A percentile compares a stretch with the other conserved stretches of the same genome.
Conservation (phyloP, 768 basidiomycete species). For the Collybia sordida region DNA sequence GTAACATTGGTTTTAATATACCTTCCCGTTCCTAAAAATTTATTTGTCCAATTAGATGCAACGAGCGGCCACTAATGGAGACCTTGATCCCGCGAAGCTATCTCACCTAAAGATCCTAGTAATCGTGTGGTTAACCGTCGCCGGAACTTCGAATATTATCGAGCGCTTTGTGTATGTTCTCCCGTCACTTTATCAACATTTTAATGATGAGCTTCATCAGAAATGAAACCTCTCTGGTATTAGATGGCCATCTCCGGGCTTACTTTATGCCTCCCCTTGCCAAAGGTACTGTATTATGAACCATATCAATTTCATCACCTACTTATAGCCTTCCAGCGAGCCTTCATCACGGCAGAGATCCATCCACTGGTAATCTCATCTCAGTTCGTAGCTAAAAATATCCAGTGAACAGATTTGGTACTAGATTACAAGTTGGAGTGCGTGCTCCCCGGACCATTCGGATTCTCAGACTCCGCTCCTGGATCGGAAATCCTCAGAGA, state of each 20-base stretch:
- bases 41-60: slow-evolving; percentile 8
- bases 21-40: background rate
- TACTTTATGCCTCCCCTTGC: slow-evolving; percentile 39
- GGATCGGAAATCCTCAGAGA: slow-evolving; percentile 30
- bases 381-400: background rate
- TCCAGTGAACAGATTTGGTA: background rate
- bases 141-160: slow-evolving; percentile 19
- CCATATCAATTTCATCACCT: background rate
- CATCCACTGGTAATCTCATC: slow-evolving; percentile 15
- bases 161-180: slow-evolving; percentile 14
- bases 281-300: slow-evolving; percentile 23
- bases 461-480: slow-evolving; percentile 32
- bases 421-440: background rate
- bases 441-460: background rate
- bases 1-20: slow-evolving; percentile 8
- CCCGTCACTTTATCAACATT: background rate
- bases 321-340: slow-evolving; percentile 16
- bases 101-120: slow-evolving; percentile 18
- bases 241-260: slow-evolving; percentile 31
- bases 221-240: slow-evolving; percentile 15
- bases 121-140: slow-evolving; percentile 24
- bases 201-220: background rate
- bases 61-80: slow-evolving; percentile 6
- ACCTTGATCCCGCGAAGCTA: slow-evolving; percentile 1
- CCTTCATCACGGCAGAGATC: slow-evolving; percentile 17